Base-by-base conservation (phyloP, 139 green algal species). In the Helicosporidium sp. region DNA sequence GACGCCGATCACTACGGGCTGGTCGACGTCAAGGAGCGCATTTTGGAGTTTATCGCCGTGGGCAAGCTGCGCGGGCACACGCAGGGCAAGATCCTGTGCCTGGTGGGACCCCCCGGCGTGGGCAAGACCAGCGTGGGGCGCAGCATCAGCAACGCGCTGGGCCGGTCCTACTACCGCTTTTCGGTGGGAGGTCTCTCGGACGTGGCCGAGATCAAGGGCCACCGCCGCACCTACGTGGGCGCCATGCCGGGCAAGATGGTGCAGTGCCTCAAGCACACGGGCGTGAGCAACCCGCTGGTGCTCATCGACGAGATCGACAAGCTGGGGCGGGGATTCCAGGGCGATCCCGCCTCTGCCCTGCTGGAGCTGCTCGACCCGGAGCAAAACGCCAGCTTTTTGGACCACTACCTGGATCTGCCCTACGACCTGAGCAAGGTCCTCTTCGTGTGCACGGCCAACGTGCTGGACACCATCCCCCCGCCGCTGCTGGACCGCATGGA, bases 291-390 rank as follows among this genome's bases (percentile, higher is more conserved):
- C 60, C 87, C 87, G 6, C 70, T 97, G 44, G 76, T 97, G 29
- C 70, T 96, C 2, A 95, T 97, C 42, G 87, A 97, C 55, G 87
- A 97, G 61, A 90, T 97, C 16, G 87, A 97, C 71, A 97, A 97
- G 73, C 58, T 91, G 19, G 73, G 75, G 10, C 52, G 66, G 22
- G 68, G 68, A 7, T 68, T 71, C 53, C 58, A 55, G 45, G 87
- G 88, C 13, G 88, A 98, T 60, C 86, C 88, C 8, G 83, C 88
- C 22, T 83, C 65, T 26, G 88, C 88, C 7, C 68, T 98, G 44
- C 73, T 97, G 23, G 88, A 98, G 72, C 65, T 98, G 57, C 66
- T 98, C 22, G 88, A 98, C 69, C 87, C 88, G 7, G 88, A 96
- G 68, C 88, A 97, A 67, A 98, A 98, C 57, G 37, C 43, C 7